Evolutionary conservation across 2,329 filamentous ascomycete species (phyloP), one percentile per base, ranked within the genome.

Genomic region (Mollisia scopiformis): DNA sequence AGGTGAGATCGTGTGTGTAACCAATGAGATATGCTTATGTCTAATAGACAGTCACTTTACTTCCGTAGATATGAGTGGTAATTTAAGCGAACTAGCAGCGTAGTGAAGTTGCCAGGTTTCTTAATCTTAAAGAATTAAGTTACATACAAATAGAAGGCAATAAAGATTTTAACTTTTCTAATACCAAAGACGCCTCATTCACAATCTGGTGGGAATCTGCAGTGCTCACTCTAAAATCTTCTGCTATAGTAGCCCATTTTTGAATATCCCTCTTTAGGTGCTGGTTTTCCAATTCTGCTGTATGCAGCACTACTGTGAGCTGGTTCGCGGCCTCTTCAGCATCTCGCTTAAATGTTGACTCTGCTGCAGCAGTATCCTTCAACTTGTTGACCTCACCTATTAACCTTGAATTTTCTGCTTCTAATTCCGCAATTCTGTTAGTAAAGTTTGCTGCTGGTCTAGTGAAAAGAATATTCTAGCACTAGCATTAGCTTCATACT

Each of bases 221-320:
- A 16, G 55, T 58, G 13, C 59, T 58, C 28, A 58, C 43, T 61
- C 51, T 63, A 47, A 61, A 61, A 55, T 61, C 49, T 58, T 63
- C 55, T 63, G 41, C 55, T 58, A 61, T 49, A 53, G 27, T 63
- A 61, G 47, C 52, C 59, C 28, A 59, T 56, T 57, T 64, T 59
- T 62, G 31, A 61, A 57, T 63, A 63, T 63, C 61, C 27, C 33
- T 63, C 58, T 63, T 63, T 33, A 63, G 58, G 50, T 59, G n/a
- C 61, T 61, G 23, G 57, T 63, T 63, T 60, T 63, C 57, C 30
- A 63, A 55, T 31, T 61, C 53, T 57, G 43, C 47, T 57, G 14
- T 61, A 60, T 61, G 27, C 19, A 61, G 51, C 49, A 61, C 46
- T 41, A 53, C 54, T 54, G 14, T 63, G n/a, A 55, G 35, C 35